phyloP scores from a whole-genome alignment of 495 filamentous ascomycete genomes.

The Rhizodiscina lignyota region DNA sequence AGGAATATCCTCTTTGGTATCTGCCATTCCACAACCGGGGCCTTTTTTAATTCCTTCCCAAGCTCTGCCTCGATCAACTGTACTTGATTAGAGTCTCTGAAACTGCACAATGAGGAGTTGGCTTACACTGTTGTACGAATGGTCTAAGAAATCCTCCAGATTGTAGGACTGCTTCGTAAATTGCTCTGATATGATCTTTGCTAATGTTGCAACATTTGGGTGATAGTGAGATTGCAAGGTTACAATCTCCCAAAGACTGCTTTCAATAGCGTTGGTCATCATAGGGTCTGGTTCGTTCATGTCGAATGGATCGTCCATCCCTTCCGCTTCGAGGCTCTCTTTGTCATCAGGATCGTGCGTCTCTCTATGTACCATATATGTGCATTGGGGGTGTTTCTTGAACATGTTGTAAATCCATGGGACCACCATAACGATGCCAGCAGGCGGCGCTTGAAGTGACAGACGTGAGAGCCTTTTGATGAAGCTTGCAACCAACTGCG shows the following conservation, averaged over 20 bases:
- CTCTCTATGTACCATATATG: constrained; percentile 87
- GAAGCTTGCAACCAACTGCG: constrained; percentile 80
- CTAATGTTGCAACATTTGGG: constrained; percentile 87
- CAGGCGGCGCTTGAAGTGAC: constrained; percentile 67
- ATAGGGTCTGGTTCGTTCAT: constrained; percentile 63
- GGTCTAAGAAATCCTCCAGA: constrained; percentile 90
- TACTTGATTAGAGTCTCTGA: neutral
- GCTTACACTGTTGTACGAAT: constrained; percentile 73
- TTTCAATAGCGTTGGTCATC: constrained; percentile 74
- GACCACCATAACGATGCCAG: constrained; percentile 71
- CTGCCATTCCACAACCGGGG: constrained; percentile 79
- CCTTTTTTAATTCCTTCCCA: constrained; percentile 63
- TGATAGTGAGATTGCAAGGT: constrained; percentile 87
- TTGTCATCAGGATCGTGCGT: constrained; percentile 37
- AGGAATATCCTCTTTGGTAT: constrained; percentile 82
- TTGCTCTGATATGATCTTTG: constrained; percentile 87
- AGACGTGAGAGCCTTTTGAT: constrained; percentile 80
- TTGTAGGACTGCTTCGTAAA: constrained; percentile 92
- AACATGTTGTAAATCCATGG: constrained; percentile 94
- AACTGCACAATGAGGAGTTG: neutral
- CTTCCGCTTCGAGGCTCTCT: constrained; percentile 41
- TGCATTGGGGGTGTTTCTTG: constrained; percentile 74
- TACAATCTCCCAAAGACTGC: constrained; percentile 87
- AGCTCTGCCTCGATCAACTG: constrained; percentile 73
- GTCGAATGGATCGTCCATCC: constrained; percentile 67